Evolutionary conservation across 192 early-diverging fungal species (phyloP), one percentile per base, ranked within the genome.

Genomic region (Coemansia erecta): DNA sequence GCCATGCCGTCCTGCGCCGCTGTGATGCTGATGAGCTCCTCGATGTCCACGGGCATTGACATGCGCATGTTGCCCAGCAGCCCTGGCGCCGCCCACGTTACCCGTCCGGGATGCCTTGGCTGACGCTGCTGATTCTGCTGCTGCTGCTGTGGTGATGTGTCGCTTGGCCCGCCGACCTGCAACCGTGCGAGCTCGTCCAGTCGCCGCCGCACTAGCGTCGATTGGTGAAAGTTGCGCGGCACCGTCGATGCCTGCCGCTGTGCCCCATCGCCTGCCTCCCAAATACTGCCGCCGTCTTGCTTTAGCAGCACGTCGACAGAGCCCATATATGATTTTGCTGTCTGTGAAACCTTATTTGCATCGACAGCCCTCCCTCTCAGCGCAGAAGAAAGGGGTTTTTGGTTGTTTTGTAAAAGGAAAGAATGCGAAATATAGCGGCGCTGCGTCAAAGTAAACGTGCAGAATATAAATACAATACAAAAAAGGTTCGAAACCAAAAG

Each of bases 31-130:
- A 69, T 52, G 11, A 56, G 52, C 15, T 72, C 63, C 53, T 60
- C 59, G 28, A 72, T 60, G 18, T 65, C 70, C 9, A 58, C 63
- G 2, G 70, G 63, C 70, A 72, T 65, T 53, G 70, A 65, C 59
- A 72, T 61, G 26, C 70, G 58, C 37, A 49, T 53, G 55, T 56
- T 48, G 50, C 26, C 52, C 18, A 48, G 10, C 8, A 37, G 35
- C 8, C 35, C 35, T 11, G 35, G 35, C 10, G 35, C 35, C 35
- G 35, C 35, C 35, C 35, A 37, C 35, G 49, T 28, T 31, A 26
- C 49, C 3, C 28, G 49, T 12, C 23, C 18, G 23, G 23, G 24
- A 28, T 51, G 11, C 49, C 49, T 26, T 4, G 49, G 13, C 24
- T 51, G 44, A 3, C 8, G 41, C 41, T 42, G 41, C 24, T 51